These are phyloP conservation scores for Bothriochloa decipiens DNA, from an alignment of 176 grass and related monocot species.

Conservation along the genomic window DNA sequence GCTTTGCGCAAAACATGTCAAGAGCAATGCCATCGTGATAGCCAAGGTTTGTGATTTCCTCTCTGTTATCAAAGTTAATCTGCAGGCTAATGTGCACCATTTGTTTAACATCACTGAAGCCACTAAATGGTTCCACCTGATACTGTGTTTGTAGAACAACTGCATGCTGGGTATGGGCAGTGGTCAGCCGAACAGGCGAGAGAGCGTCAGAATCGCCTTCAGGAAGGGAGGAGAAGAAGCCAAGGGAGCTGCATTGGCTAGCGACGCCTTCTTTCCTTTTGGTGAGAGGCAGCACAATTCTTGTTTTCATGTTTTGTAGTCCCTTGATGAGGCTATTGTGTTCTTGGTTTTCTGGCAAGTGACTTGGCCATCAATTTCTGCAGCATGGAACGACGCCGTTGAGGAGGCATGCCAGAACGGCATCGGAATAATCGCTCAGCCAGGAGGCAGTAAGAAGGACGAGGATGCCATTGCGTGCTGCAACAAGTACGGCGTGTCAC, in stretches of 20 bases:
- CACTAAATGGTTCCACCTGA: background rate
- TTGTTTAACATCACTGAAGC: conserved; percentile 6
- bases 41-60: conserved; percentile 67
- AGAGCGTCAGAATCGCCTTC: conserved; percentile 83
- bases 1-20: conserved; percentile 95
- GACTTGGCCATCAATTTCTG: background rate
- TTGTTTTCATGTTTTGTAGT: background rate
- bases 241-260: conserved; percentile 83
- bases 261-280: conserved; percentile 94
- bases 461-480: conserved; percentile 76
- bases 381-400: conserved; percentile 92
- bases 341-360: background rate
- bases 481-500: conserved; percentile 83
- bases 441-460: conserved; percentile 78
- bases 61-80: conserved; percentile 20
- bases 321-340: background rate
- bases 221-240: conserved; percentile 83
- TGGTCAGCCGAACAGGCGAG: conserved; percentile 80
- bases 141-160: conserved; percentile 55
- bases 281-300: conserved; percentile 40
- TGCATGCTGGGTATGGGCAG: conserved; percentile 97
- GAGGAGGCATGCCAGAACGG: conserved; percentile 86
- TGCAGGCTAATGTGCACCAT: background rate
- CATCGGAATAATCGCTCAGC: conserved; percentile 72
- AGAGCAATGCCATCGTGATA: conserved; percentile 96